Evolutionary conservation across 2,329 filamentous ascomycete genomes (phyloP).

Genomic region (Fusarium devonianum): DNA sequence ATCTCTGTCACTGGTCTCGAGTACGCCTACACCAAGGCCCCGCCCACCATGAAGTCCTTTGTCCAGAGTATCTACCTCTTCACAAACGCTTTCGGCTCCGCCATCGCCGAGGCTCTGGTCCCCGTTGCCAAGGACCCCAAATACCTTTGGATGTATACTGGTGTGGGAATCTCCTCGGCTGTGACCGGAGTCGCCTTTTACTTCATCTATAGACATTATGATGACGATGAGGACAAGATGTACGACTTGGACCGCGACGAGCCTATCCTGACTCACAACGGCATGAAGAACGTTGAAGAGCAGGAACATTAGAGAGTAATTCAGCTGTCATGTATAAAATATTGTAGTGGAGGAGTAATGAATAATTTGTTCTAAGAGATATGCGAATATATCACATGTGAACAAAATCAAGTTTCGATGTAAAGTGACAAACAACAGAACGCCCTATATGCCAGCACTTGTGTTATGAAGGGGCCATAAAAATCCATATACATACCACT

Average conservation of each 20-base stretch:
- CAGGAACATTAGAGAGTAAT: too few relatives aligned
- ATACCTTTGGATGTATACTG: slow-evolving; percentile 71
- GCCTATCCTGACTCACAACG: slow-evolving; percentile 34
- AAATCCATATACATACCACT: too few relatives aligned
- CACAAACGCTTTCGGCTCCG: slow-evolving; percentile 65
- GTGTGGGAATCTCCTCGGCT: slow-evolving; percentile 59
- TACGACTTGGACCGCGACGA: slow-evolving; percentile 49
- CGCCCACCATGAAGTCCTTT: slow-evolving; percentile 71
- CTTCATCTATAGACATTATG: slow-evolving; percentile 49
- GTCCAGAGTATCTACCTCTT: slow-evolving; percentile 66
- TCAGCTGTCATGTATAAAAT: too few relatives aligned
- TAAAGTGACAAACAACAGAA: too few relatives aligned
- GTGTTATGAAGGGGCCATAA: too few relatives aligned
- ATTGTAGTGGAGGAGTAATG: too few relatives aligned
- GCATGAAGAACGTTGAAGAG: slow-evolving; percentile 30
- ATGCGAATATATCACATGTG: too few relatives aligned
- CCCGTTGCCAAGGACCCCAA: slow-evolving; percentile 68
- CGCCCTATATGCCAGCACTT: too few relatives aligned
- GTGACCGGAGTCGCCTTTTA: slow-evolving; percentile 62
- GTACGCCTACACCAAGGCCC: slow-evolving; percentile 78
- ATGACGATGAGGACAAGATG: slow-evolving; percentile 49
- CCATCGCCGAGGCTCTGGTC: slow-evolving; percentile 67
- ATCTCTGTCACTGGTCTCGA: slow-evolving; percentile 73
- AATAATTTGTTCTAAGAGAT: too few relatives aligned
- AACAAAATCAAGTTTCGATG: too few relatives aligned